A percentile compares a stretch with the other conserved stretches of the same genome.
Evolutionary conservation across 805 yeast species (phyloP).

Genomic region (Maudiozyma bulderi): DNA sequence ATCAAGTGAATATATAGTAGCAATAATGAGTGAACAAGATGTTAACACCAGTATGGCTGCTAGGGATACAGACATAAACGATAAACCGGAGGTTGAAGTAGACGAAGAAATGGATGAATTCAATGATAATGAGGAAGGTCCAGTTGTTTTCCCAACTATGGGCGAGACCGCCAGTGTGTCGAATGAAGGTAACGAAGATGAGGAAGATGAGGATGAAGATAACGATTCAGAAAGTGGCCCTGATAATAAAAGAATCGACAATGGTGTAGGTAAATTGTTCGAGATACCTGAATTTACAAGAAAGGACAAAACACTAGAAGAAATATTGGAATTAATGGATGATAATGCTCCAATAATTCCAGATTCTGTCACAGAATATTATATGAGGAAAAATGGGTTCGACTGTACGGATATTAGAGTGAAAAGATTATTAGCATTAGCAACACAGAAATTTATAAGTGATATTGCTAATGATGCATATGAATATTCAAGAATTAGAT

Average conservation of each 20-base stretch:
- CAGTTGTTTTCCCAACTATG: slow-evolving; percentile 13
- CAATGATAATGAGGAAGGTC: slow-evolving; percentile 28
- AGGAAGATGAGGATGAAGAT: slow-evolving; percentile 8
- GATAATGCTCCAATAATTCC: slow-evolving; percentile 95
- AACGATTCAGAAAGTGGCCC: slow-evolving; percentile 8
- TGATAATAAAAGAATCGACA: slow-evolving; percentile 15
- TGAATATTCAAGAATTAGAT: slow-evolving; percentile 86
- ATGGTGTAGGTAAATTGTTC: slow-evolving; percentile 29
- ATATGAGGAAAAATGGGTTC: slow-evolving; percentile 76
- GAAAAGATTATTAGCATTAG: slow-evolving; percentile 79
- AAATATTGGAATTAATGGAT: slow-evolving; percentile 80
- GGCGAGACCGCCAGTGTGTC: neutral
- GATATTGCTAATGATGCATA: slow-evolving; percentile 96
- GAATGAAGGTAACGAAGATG: slow-evolving; percentile 8
- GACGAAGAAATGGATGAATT: slow-evolving; percentile 30
- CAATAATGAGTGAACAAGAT: neutral
- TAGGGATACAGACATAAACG: neutral
- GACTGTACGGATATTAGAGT: slow-evolving; percentile 68
- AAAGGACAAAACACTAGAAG: slow-evolving; percentile 74
- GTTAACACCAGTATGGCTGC: neutral
- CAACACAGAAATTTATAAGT: slow-evolving; percentile 89
- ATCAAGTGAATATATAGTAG: neutral
- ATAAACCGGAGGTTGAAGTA: slow-evolving; percentile 4
- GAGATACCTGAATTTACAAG: slow-evolving; percentile 61
- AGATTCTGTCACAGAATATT: slow-evolving; percentile 91